Conservation (phyloP, 768 basidiomycete genomes). For the Mycena latifolia region DNA sequence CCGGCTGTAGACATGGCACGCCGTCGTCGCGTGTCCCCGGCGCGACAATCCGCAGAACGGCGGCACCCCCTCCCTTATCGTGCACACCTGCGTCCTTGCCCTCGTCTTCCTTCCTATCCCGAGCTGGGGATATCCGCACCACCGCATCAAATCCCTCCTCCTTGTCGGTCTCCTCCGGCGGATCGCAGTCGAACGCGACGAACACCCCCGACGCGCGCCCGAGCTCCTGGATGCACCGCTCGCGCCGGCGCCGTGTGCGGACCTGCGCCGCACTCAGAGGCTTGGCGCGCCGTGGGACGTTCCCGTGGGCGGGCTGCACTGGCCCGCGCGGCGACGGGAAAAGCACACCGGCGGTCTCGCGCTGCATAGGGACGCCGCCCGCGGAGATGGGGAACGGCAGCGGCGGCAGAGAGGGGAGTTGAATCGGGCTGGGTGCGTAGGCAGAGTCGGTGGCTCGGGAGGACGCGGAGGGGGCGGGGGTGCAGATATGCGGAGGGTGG, state of each 20-base stretch:
- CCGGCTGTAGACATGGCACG: slow-evolving; percentile 11
- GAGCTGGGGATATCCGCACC: slow-evolving; percentile 4
- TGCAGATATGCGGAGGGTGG: slow-evolving; percentile 5
- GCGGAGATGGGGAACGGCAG: slow-evolving; percentile 16
- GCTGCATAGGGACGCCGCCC: background rate
- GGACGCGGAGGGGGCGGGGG: background rate
- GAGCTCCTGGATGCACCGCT: slow-evolving; percentile 19
- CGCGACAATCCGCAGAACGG: background rate
- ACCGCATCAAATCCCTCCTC: slow-evolving; percentile 16
- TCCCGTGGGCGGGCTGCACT: slow-evolving; percentile 13
- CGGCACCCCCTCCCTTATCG: background rate
- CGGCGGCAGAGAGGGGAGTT: background rate
- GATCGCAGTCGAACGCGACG: slow-evolving; percentile 1
- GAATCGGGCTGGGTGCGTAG: background rate
- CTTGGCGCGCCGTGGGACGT: slow-evolving; percentile 3
- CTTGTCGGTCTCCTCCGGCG: background rate
- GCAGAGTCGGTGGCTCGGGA: background rate
- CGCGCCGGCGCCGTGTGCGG: background rate
- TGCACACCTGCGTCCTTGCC: background rate
- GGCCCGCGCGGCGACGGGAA: background rate
- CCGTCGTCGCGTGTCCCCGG: slow-evolving; percentile 20
- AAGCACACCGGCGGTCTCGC: background rate
- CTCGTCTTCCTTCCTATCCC: background rate
- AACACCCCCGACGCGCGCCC: slow-evolving; percentile 12
- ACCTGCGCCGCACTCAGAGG: background rate